phyloP scores from a whole-genome alignment of 192 early-diverging fungal species.

The Coemansia sp. region DNA sequence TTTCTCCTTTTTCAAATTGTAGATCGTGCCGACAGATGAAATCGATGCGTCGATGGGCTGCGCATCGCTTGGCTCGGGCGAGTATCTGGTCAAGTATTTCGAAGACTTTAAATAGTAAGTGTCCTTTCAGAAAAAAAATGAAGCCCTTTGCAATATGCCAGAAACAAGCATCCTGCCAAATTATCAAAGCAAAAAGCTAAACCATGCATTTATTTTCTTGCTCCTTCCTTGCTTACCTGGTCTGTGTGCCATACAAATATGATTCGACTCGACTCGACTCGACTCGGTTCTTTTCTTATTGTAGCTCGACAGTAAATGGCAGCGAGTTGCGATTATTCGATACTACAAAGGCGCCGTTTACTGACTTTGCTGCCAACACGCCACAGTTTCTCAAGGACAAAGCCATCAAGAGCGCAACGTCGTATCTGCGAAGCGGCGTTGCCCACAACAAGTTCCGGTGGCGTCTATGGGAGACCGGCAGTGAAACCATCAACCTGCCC shows the following conservation, averaged over 20 bases:
- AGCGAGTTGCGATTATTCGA: constrained; percentile 43
- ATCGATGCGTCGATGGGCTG: constrained; percentile 55
- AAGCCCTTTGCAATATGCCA: too few species aligned
- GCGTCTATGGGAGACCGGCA: constrained; percentile 46
- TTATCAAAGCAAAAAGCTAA: neutral
- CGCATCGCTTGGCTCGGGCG: constrained; percentile 26
- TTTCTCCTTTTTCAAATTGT: constrained; percentile 8
- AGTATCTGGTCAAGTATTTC: constrained; percentile 58
- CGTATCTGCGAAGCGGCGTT: constrained; percentile 39
- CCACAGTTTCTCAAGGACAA: constrained; percentile 40
- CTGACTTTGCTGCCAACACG: constrained; percentile 40
- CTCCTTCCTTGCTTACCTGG: neutral
- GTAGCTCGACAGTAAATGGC: constrained; percentile 40
- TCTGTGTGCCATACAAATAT: constrained; percentile 1
- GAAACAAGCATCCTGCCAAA: too few species aligned
- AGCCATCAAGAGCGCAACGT: constrained; percentile 40
- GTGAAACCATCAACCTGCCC: constrained; percentile 36
- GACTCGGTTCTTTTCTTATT: too few species aligned
- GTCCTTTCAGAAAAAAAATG: neutral
- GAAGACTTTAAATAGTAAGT: constrained; percentile 56
- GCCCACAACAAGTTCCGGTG: constrained; percentile 48
- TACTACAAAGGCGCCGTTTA: constrained; percentile 42
- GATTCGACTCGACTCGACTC: too few species aligned
- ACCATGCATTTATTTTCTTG: neutral
- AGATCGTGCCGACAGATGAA: constrained; percentile 56